Evolutionary conservation across 805 yeast species (phyloP).

Genomic region (Ogataea polymorpha): DNA sequence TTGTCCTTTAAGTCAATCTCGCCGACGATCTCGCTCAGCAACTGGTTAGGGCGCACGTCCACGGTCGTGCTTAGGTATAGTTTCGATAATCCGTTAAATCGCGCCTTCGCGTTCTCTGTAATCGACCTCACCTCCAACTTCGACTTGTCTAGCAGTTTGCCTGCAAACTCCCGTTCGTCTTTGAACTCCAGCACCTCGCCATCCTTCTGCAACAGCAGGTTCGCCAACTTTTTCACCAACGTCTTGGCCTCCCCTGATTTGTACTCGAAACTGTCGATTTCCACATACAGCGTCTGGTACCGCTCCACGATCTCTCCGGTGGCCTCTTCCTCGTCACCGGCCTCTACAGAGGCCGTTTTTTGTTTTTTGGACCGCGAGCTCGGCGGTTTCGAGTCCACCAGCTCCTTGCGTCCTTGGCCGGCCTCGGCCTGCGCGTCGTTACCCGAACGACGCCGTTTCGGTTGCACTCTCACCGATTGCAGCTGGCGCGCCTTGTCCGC

Average conservation of each 20-base stretch:
- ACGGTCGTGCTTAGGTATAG: slow-evolving; percentile 54
- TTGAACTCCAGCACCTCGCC: slow-evolving; percentile 17
- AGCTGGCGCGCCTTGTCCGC: slow-evolving; percentile 33
- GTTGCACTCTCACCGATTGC: slow-evolving; percentile 35
- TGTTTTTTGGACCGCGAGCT: slow-evolving; percentile 34
- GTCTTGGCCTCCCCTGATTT: slow-evolving; percentile 36
- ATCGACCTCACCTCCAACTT: slow-evolving; percentile 46
- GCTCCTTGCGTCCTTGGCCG: slow-evolving; percentile 9
- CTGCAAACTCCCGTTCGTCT: slow-evolving; percentile 27
- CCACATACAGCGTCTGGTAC: slow-evolving; percentile 52
- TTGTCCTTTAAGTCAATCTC: slow-evolving; percentile 63
- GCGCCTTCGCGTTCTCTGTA: slow-evolving; percentile 54
- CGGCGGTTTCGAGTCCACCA: slow-evolving; percentile 11
- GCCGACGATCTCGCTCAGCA: slow-evolving; percentile 66
- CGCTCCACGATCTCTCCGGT: slow-evolving; percentile 42
- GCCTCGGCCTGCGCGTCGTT: slow-evolving; percentile 10
- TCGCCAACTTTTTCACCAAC: slow-evolving; percentile 26
- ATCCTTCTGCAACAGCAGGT: slow-evolving; percentile 21
- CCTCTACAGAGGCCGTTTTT: slow-evolving; percentile 26
- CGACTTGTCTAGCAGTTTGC: slow-evolving; percentile 6
- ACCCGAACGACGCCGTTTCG: slow-evolving; percentile 29
- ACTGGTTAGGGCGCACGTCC: slow-evolving; percentile 43
- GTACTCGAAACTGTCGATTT: slow-evolving; percentile 45
- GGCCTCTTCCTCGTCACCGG: slow-evolving; percentile 36
- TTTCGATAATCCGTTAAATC: slow-evolving; percentile 67